Evolutionary conservation across 768 basidiomycete species (phyloP).

Genomic region (Auricularia cornea): DNA sequence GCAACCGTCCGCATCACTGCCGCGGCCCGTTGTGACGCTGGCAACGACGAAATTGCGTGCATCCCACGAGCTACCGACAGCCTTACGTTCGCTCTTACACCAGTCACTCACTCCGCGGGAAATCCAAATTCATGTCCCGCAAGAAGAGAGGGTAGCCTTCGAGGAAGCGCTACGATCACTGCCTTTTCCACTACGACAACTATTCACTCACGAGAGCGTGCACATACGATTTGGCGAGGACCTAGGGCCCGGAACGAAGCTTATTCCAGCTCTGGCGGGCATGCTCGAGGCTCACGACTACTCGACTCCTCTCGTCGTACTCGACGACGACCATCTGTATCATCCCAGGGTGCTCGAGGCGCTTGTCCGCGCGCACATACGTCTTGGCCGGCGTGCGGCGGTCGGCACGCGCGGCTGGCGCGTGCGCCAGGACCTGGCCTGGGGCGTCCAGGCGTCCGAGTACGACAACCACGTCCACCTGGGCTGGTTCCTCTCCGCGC

Average conservation of each 20-base stretch:
- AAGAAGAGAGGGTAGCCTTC: neutral
- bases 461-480: slow-evolving; percentile 1
- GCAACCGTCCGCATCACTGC: neutral
- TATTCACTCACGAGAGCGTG: neutral
- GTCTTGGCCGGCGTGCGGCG: neutral
- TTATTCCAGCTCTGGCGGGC: neutral
- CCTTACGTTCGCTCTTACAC: neutral
- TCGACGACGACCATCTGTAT: slow-evolving; percentile 1
- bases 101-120: neutral
- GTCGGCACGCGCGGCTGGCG: slow-evolving; percentile 1
- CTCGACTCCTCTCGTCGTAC: neutral
- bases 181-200: neutral
- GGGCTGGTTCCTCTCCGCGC: neutral
- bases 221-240: neutral
- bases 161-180: neutral
- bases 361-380: neutral
- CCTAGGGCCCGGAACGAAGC: neutral
- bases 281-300: neutral
- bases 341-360: neutral
- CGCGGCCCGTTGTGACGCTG: neutral
- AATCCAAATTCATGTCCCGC: neutral
- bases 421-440: neutral
- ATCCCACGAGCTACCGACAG: neutral
- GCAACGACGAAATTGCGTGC: neutral
- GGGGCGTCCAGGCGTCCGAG: neutral